These are phyloP conservation scores for Botryotinia convoluta DNA, from an alignment of 2,329 filamentous ascomycete species.

Conservation along the genomic window DNA sequence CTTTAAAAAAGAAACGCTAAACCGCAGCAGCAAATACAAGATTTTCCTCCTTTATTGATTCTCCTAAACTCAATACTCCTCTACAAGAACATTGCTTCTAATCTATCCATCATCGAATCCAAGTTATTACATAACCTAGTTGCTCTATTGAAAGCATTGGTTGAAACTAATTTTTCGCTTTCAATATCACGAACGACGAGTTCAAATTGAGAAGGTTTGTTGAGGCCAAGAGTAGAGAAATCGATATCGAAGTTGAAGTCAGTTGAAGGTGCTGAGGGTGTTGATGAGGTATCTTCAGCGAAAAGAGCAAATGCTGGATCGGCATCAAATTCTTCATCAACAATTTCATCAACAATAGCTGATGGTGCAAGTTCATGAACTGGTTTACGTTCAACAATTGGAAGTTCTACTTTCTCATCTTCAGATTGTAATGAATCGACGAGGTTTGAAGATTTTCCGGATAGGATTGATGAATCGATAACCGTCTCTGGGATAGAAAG, in stretches of 20 bases:
- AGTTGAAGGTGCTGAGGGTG: constrained; percentile 34
- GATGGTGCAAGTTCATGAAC: constrained; percentile 25
- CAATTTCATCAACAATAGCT: constrained; percentile 30
- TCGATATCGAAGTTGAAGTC: constrained; percentile 45
- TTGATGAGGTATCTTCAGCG: constrained; percentile 40
- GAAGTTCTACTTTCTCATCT: constrained; percentile 49
- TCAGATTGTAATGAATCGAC: constrained; percentile 42
- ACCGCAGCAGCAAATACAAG: constrained; percentile 27
- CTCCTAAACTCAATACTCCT: background rate
- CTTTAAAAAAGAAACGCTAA: constrained; percentile 27
- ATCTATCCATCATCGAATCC: constrained; percentile 32
- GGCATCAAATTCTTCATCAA: constrained; percentile 59
- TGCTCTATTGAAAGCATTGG: constrained; percentile 28
- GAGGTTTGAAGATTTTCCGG: constrained; percentile 64
- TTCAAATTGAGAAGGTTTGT: constrained; percentile 64
- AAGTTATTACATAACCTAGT: constrained; percentile 31
- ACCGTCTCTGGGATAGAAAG: constrained; percentile 56
- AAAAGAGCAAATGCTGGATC: constrained; percentile 62
- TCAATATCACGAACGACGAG: constrained; percentile 56
- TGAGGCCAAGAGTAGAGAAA: constrained; percentile 54
- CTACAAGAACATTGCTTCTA: constrained; percentile 32
- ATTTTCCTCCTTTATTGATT: background rate
- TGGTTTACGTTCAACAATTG: constrained; percentile 45
- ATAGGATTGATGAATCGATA: constrained; percentile 61
- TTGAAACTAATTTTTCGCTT: constrained; percentile 43